A percentile compares a stretch with the other conserved stretches of the same genome.
Evolutionary conservation across 495 filamentous ascomycete genomes (phyloP).

Genomic region (Hyaloscypha hepaticicola): DNA sequence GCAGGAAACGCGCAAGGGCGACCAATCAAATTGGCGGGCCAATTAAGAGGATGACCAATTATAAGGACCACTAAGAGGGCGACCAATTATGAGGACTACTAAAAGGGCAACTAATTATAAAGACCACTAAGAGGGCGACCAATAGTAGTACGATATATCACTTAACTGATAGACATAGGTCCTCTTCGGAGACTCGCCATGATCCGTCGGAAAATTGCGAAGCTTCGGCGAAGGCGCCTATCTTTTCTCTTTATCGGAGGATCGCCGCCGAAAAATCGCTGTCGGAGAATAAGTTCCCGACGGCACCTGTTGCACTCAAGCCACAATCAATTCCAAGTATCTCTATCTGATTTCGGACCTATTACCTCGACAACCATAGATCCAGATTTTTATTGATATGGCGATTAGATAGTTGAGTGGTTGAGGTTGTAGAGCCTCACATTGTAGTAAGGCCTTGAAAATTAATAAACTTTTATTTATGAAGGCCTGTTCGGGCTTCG

Average conservation of each 20-base stretch:
- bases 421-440: not conserved
- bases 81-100: not conserved
- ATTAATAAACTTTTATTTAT: not conserved
- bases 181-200: too few relatives aligned
- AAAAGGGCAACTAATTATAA: not conserved
- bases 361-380: not conserved
- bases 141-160: not conserved
- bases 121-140: not conserved
- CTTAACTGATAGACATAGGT: too few relatives aligned
- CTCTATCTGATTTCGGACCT: not conserved
- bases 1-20: not conserved
- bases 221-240: not conserved
- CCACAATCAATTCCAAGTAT: not conserved
- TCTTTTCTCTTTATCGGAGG: not conserved
- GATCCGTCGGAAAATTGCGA: slow-evolving; percentile 2
- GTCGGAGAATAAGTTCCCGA: not conserved
- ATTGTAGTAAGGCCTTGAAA: not conserved
- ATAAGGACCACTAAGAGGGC: too few relatives aligned
- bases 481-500: not conserved
- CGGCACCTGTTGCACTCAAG: not conserved
- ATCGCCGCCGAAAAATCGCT: not conserved
- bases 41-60: too few relatives aligned
- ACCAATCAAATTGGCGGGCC: not conserved
- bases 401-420: not conserved
- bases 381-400: not conserved